A percentile compares a stretch with the other conserved stretches of the same genome.
Conservation (phyloP, 192 early-diverging fungal species). For the Entophlyctis luteolus region DNA sequence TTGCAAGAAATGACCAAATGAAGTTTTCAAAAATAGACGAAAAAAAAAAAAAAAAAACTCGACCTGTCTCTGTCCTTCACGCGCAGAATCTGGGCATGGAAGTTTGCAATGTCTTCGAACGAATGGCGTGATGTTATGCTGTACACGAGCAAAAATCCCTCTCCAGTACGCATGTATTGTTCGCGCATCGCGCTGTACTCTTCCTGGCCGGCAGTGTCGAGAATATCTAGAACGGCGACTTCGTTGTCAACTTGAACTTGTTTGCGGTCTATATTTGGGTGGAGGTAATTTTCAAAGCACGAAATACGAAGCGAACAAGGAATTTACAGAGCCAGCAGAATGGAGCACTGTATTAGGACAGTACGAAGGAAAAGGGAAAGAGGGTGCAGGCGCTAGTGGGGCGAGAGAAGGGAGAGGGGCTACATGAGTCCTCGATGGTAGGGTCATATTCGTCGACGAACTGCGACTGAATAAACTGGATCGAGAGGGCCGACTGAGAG, state of each 20-base stretch:
- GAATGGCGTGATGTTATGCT: slow-evolving; percentile 68
- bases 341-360: neutral
- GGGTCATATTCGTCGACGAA: slow-evolving; percentile 67
- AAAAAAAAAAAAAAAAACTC: no score
- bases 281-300: no score
- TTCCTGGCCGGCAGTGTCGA: slow-evolving; percentile 89
- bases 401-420: neutral
- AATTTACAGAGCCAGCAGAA: neutral
- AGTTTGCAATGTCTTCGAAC: slow-evolving; percentile 71
- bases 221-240: slow-evolving; percentile 79
- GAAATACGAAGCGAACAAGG: no score
- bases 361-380: no score
- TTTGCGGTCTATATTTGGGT: slow-evolving; percentile 59
- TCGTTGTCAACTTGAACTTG: slow-evolving; percentile 78
- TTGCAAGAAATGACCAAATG: no score
- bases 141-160: slow-evolving; percentile 84
- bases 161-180: slow-evolving; percentile 84
- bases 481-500: slow-evolving; percentile 84
- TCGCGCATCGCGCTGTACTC: slow-evolving; percentile 71
- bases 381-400: neutral
- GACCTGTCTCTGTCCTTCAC: slow-evolving; percentile 74
- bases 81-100: slow-evolving; percentile 70
- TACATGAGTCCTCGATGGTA: slow-evolving; percentile 57
- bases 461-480: slow-evolving; percentile 87
- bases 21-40: no score